Conservation (phyloP, 805 yeast genomes). For the Brettanomyces bruxellensis region DNA sequence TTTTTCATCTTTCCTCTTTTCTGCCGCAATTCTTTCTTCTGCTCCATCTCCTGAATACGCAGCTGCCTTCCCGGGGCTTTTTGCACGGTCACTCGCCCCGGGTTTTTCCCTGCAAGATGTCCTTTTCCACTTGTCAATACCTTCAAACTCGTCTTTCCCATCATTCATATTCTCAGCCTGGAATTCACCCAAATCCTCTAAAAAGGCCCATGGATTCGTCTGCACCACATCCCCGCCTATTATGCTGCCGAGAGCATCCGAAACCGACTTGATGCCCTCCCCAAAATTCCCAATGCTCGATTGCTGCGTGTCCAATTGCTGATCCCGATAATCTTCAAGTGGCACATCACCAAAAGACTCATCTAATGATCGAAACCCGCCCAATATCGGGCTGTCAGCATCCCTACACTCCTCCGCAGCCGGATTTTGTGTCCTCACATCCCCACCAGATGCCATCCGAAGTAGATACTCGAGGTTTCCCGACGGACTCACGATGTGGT, state of each 20-base stretch:
- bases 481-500: constrained; percentile 6
- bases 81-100: no score
- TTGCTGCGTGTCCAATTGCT: no score
- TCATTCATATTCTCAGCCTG: background rate
- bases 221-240: constrained; percentile 10
- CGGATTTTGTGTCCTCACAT: background rate
- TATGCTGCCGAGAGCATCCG: constrained; percentile 11
- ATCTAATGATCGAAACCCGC: background rate
- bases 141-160: no score
- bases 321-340: no score
- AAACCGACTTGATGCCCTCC: constrained; percentile 8
- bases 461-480: constrained; percentile 10
- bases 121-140: no score
- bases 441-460: constrained; percentile 3
- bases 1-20: no score
- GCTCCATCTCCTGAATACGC: background rate
- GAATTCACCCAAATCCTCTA: constrained; percentile 11
- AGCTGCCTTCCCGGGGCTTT: background rate
- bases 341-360: background rate
- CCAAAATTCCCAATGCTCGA: background rate
- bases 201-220: constrained; percentile 11
- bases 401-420: background rate
- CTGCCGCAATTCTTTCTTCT: no score
- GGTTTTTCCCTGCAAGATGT: no score
- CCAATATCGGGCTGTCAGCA: background rate